Evolutionary conservation across 306 rosid species (phyloP).

Genomic region (Leucaena leucocephala): DNA sequence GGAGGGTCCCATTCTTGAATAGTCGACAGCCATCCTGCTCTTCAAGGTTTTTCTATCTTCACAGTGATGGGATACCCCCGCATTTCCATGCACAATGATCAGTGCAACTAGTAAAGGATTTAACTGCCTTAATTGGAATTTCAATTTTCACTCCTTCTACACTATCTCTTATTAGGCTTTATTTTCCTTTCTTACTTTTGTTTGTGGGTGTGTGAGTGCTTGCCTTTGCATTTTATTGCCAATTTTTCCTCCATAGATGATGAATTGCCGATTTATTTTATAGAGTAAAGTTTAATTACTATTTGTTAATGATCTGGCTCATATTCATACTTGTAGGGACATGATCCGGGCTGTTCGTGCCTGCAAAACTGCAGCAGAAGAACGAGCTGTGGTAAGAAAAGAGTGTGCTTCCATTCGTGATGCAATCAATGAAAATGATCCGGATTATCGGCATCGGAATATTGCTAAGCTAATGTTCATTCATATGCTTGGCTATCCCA

Average conservation of each 20-base stretch:
- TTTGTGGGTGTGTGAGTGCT: background rate
- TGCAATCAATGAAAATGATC: slow-evolving; percentile 72
- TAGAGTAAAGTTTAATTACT: background rate
- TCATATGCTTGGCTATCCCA: slow-evolving; percentile 87
- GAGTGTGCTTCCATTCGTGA: slow-evolving; percentile 85
- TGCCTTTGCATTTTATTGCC: background rate
- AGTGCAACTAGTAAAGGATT: slow-evolving; percentile 20
- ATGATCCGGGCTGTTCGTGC: slow-evolving; percentile 86
- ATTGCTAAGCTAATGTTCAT: slow-evolving; percentile 86
- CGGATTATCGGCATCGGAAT: slow-evolving; percentile 76
- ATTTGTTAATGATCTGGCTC: slow-evolving; percentile 11
- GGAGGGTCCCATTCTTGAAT: background rate
- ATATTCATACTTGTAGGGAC: slow-evolving; percentile 55
- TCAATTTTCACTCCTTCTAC: background rate
- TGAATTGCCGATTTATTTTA: slow-evolving; percentile 8
- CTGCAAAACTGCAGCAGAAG: slow-evolving; percentile 89
- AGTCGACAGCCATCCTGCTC: background rate
- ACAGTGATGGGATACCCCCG: background rate
- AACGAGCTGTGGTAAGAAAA: slow-evolving; percentile 75
- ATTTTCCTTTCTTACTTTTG: background rate
- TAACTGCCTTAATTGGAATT: slow-evolving; percentile 20
- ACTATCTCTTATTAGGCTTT: background rate
- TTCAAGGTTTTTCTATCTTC: background rate
- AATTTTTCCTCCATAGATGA: background rate
- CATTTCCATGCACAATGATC: background rate